Evolutionary conservation across 257 asterid genomes (phyloP).

Genomic region (Solanum bulbocastanum): DNA sequence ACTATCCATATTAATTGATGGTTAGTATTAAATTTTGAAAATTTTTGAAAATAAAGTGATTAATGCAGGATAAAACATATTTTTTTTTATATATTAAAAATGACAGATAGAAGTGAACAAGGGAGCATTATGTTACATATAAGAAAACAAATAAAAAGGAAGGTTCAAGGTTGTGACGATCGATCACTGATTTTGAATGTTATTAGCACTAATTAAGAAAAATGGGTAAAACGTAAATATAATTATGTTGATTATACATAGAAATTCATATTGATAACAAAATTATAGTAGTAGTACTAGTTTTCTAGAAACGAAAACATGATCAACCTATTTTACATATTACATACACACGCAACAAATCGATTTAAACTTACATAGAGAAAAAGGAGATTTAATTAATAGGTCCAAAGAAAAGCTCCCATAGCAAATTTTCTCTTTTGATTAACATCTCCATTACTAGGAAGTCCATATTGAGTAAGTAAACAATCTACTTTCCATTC

Average conservation of each 20-base stretch:
- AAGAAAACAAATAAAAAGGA: not conserved
- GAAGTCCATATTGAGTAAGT: conserved; percentile 11
- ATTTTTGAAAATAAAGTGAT: too few species aligned
- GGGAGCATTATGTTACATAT: too few species aligned
- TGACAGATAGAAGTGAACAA: too few species aligned
- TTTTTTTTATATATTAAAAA: too few species aligned
- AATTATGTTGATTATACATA: not conserved
- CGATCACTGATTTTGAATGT: not conserved
- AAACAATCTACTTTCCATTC: conserved; percentile 14
- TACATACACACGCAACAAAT: not conserved
- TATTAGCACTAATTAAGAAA: not conserved
- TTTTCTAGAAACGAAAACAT: not conserved
- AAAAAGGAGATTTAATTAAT: not conserved
- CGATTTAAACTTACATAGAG: not conserved
- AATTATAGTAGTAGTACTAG: not conserved
- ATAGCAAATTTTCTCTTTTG: conserved; percentile 16
- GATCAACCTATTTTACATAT: not conserved
- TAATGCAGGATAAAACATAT: too few species aligned
- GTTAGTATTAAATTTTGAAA: too few species aligned
- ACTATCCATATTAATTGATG: too few species aligned
- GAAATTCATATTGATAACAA: not conserved
- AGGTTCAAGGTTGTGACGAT: not conserved
- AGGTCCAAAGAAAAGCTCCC: conserved; percentile 19
- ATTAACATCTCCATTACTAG: conserved; percentile 6
- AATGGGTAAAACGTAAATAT: not conserved